Evolutionary conservation across 2,329 filamentous ascomycete genomes (phyloP), one percentile per base, ranked within the genome.

Genomic region (Verticillium longisporum): DNA sequence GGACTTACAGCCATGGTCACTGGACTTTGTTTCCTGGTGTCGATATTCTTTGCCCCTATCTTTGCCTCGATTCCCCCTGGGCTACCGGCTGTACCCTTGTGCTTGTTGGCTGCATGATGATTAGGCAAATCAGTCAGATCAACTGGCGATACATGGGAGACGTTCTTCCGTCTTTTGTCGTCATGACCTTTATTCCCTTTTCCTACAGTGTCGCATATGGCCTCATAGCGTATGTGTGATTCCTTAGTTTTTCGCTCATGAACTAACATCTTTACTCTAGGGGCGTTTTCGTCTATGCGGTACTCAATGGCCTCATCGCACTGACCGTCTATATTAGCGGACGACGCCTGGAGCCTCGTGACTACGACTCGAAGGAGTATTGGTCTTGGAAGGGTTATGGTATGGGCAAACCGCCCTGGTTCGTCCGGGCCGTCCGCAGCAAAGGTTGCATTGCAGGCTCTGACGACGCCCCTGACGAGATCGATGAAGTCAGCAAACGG

Each of bases 91-190:
- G 87, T 63, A 90, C 89, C 0, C 78, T 92, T 11, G 80, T 92
- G 66, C 78, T 92, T 66, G 85, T 92, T 32, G 89, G 89, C 4
- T 90, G 87, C 66, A 81, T 92, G 74, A 92, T 92, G 89, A 88
- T 90, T 65, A 86, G 88, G 9, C 87, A 90, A 68, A 87, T 90
- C 59, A 86, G 84, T 21, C 84, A 87, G 59, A 87, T 92, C 75
- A 92, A 92, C 74, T 92, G 89, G 89, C 77, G 80, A 21, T 92
- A 91, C 66, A 85, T 91, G 59, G 89, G 89, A 57, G 89, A 92
- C 64, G 87, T 89, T 0, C 78, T 92, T 2, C 89, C 89, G 0
- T 90, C 89, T 0, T 92, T 92, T 73, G 79, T 92, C 36, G 90
- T 89, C 5, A 85, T 92, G 66, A 84, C 85, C 1, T 84, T 90